Base-by-base conservation (phyloP, 2,329 filamentous ascomycete species). In the Didymellaceae sp. region DNA sequence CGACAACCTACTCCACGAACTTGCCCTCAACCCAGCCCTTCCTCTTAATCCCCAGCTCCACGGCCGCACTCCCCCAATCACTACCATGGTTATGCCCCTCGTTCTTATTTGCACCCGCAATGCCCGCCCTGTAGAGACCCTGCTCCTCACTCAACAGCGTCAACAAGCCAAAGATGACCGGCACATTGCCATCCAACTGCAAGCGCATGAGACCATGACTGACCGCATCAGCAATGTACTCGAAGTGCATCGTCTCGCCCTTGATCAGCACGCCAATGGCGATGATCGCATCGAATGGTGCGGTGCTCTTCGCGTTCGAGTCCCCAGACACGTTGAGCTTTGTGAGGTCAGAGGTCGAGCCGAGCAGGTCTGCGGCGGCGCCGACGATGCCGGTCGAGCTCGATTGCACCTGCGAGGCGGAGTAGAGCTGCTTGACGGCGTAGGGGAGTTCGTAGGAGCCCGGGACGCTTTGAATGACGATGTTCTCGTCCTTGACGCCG, bases 201-300 rank as follows among this genome's bases (percentile, higher is more conserved):
- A 97, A 86, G 58, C 90, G 86, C 94, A 99, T 99, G 54, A 99
- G 81, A 6, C 91, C 94, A 55, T 96, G 90, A 50, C 86, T 91
- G 6, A 95, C 91, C 31, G 90, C 85, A 59, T 97, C 94, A 32
- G 92, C 84, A 66, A 99, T 99, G 78, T 99, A 97, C 77, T 99
- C 94, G 69, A 99, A 99, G 77, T 99, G 94, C 91, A 97, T 97
- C 6, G 94, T 97, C 77, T 96, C 90, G 73, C 94, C 94, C 80
- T 99, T 99, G 78, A 99, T 97, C 54, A 99, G 84, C 48, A 96
- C 92, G 47, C 94, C 94, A 62, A 99, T 89, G 44, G 94, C 91
- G 61, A 99, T 92, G 58, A 99, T 86, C 56, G 94, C 94, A 71
- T 97, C 93, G 67, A 97, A 97, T 16, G 91, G 85, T 40, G 47